phyloP scores from a whole-genome alignment of 768 basidiomycete species.

The Cytidiella melzeri region DNA sequence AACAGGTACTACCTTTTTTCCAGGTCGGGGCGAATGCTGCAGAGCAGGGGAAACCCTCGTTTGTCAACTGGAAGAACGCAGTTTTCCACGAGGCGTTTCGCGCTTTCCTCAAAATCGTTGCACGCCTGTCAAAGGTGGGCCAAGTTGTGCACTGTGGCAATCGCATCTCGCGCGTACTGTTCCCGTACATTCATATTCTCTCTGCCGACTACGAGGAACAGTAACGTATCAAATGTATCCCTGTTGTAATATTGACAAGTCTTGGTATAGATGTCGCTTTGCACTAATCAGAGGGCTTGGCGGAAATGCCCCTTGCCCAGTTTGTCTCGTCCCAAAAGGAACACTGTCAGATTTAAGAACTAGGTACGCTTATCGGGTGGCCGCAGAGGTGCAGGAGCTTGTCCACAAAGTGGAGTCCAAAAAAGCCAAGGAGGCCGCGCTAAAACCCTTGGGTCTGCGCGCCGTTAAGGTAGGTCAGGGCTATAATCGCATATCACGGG shows the following conservation, averaged over 20 bases:
- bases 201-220: no score
- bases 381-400: neutral
- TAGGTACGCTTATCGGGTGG: conserved; percentile 13
- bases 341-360: conserved; percentile 4
- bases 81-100: conserved; percentile 21
- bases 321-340: conserved; percentile 12
- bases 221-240: conserved; percentile 12
- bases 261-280: conserved; percentile 15
- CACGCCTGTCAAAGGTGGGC: conserved; percentile 12
- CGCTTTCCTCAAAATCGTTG: conserved; percentile 12
- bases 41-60: conserved; percentile 11
- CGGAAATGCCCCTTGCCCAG: conserved; percentile 15
- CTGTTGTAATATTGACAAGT: neutral
- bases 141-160: conserved; percentile 7
- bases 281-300: conserved; percentile 12
- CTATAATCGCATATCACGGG: no score
- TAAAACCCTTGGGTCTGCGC: conserved; percentile 19
- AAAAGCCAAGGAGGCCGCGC: conserved; percentile 3
- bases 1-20: no score
- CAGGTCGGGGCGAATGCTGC: no score
- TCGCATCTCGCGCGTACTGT: conserved; percentile 7
- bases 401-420: neutral
- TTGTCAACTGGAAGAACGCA: conserved; percentile 13
- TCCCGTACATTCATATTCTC: conserved; percentile 18
- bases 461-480: conserved; percentile 15